Evolutionary conservation across 2,329 filamentous ascomycete genomes (phyloP).

Genomic region (Arachnomyces sp.): DNA sequence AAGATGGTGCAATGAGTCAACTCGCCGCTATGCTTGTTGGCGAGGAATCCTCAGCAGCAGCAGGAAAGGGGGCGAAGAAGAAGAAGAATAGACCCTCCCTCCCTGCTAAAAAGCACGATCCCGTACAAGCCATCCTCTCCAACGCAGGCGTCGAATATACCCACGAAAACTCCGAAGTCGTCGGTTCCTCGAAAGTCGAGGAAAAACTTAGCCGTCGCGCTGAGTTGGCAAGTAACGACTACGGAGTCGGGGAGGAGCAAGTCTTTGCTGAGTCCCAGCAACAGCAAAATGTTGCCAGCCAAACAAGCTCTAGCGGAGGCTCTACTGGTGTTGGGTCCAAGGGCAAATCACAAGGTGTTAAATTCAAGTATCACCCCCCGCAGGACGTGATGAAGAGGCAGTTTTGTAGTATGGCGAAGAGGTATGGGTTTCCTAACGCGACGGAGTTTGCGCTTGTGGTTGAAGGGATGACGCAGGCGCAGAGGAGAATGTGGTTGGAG

Average conservation of each 20-base stretch:
- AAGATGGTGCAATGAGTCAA: constrained; percentile 62
- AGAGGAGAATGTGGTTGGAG: constrained; percentile 69
- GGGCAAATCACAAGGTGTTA: constrained; percentile 37
- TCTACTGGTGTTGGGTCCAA: constrained; percentile 9
- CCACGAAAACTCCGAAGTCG: constrained; percentile 90
- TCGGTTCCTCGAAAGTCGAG: constrained; percentile 89
- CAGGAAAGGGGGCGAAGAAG: constrained; percentile 29
- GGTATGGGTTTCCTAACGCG: constrained; percentile 65
- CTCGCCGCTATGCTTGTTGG: constrained; percentile 56
- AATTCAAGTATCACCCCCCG: constrained; percentile 63
- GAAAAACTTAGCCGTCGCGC: constrained; percentile 71
- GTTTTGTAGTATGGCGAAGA: constrained; percentile 81
- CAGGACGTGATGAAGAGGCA: constrained; percentile 66
- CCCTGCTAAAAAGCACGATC: constrained; percentile 52
- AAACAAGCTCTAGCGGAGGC: constrained; percentile 3
- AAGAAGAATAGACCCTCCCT: constrained; percentile 14
- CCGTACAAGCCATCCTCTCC: constrained; percentile 79
- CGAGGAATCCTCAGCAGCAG: constrained; percentile 24
- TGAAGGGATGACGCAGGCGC: constrained; percentile 79
- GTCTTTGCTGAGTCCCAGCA: constrained; percentile 22
- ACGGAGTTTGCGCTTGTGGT: constrained; percentile 84
- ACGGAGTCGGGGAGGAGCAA: constrained; percentile 25
- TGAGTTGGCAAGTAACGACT: constrained; percentile 35
- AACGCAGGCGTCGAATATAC: constrained; percentile 88
- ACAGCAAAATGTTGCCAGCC: constrained; percentile 10